These are phyloP conservation scores for Plasmopara viticola DNA, from an alignment of 352 stramenopile genomes.

Conservation along the genomic window DNA sequence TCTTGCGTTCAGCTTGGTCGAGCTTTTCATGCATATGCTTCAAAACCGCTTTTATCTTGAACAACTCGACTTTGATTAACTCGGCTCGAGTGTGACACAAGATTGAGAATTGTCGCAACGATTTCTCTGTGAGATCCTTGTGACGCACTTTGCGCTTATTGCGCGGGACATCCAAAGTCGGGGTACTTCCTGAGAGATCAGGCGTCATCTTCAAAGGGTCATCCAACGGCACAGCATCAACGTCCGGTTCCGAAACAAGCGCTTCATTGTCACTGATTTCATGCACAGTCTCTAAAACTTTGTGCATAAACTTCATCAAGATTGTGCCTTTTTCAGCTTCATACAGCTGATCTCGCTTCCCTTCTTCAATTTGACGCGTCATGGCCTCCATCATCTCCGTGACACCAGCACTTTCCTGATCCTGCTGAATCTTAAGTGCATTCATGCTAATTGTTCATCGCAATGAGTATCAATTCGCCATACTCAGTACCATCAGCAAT, in stretches of 20 bases:
- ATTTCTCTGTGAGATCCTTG: constrained; percentile 68
- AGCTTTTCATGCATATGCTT: constrained; percentile 45
- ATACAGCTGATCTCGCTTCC: constrained; percentile 55
- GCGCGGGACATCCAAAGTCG: constrained; percentile 53
- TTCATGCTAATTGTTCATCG: constrained; percentile 36
- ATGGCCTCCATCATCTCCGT: constrained; percentile 61
- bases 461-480: background rate
- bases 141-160: constrained; percentile 66
- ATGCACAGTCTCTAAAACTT: constrained; percentile 49
- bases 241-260: constrained; percentile 44
- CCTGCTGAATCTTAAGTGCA: constrained; percentile 60
- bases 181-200: constrained; percentile 15
- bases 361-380: constrained; percentile 59
- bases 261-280: constrained; percentile 43
- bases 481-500: background rate
- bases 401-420: constrained; percentile 61
- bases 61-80: constrained; percentile 52
- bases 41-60: constrained; percentile 38
- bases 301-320: constrained; percentile 46
- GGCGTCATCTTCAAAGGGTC: constrained; percentile 14
- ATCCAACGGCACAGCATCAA: constrained; percentile 24
- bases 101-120: constrained; percentile 63
- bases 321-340: constrained; percentile 46
- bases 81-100: constrained; percentile 52
- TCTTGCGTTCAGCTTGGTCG: constrained; percentile 62